phyloP scores from a whole-genome alignment of 2,329 filamentous ascomycete genomes.

The Pestalotiopsis sp. region DNA sequence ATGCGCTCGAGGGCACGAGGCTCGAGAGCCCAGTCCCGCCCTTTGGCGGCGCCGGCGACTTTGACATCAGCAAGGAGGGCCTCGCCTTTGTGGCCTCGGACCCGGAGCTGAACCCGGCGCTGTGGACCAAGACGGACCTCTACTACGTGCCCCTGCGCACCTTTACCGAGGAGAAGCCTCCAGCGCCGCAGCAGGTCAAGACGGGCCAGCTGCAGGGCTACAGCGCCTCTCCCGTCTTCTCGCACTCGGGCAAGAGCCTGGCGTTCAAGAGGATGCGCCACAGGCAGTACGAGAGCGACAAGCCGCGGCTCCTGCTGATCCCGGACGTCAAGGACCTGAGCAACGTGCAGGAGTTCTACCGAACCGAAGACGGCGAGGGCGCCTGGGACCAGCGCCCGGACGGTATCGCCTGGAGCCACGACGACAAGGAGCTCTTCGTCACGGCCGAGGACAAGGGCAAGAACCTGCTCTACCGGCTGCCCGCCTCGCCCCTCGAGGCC shows the following conservation, averaged over 20 bases:
- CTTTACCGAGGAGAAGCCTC: slow-evolving; percentile 57
- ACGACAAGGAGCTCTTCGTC: slow-evolving; percentile 69
- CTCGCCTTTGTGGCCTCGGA: slow-evolving; percentile 78
- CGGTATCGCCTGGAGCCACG: slow-evolving; percentile 56
- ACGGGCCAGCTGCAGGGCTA: slow-evolving; percentile 67
- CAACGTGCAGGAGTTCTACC: slow-evolving; percentile 64
- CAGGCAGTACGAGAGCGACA: slow-evolving; percentile 80
- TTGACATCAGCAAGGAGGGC: slow-evolving; percentile 69
- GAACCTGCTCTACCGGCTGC: slow-evolving; percentile 63
- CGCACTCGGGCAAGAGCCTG: slow-evolving; percentile 68
- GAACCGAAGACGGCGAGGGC: slow-evolving; percentile 64
- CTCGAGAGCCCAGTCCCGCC: slow-evolving; percentile 72
- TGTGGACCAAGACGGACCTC: slow-evolving; percentile 80
- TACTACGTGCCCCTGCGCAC: slow-evolving; percentile 70
- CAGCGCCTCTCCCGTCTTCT: slow-evolving; percentile 70
- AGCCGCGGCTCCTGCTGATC: slow-evolving; percentile 67
- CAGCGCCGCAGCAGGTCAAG: slow-evolving; percentile 53
- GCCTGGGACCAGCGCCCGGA: slow-evolving; percentile 64
- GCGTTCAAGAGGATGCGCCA: slow-evolving; percentile 81
- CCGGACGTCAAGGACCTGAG: slow-evolving; percentile 60
- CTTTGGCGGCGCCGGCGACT: slow-evolving; percentile 81
- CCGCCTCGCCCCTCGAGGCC: slow-evolving; percentile 54
- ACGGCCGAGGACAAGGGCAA: slow-evolving; percentile 72
- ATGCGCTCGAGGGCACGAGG: slow-evolving; percentile 62
- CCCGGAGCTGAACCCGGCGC: slow-evolving; percentile 68